Evolutionary conservation across 106 monocot genomes (phyloP), one percentile per base, ranked within the genome.

Genomic region (Dendrobium chrysotoxum): DNA sequence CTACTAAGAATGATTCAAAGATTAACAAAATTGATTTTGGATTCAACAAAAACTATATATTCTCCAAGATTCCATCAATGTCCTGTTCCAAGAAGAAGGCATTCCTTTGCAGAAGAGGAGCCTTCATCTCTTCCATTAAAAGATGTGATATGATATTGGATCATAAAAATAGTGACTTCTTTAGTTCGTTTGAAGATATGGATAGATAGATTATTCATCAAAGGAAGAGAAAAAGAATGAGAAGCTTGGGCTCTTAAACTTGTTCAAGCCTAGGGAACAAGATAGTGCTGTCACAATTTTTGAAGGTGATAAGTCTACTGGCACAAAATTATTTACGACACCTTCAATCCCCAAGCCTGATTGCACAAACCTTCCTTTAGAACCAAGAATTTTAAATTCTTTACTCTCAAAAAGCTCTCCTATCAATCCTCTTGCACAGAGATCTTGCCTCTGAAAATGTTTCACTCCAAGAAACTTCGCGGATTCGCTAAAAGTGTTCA

Each of bases 51-150:
- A 84, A 20, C 90, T 75, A 83, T 88, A 40, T 88, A 89, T 40
- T 87, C 92, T 54, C 82, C 96, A 82, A 88, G 87, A 68, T 85
- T 92, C 80, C 78, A 90, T 80, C 90, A 87, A 79, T 88, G 85
- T 78, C 92, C 96, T 64, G 88, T 87, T 82, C 87, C 87, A 65
- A 83, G 93, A 76, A 82, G 93, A 83, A 87, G 96, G 66, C 91
- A 96, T 85, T 96, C 96, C 73, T 96, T 96, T 85, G 96, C 91
- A 75, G 96, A 96, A 92, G 96, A 96, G 78, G 96, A 96, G 96
- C 96, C 94, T 76, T 94, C 93, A 79, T 94, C 94, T 78, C 92
- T 96, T 72, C 96, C 96, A 65, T 89, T 92, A 76, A 90, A 83
- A 96, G 93, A 76, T 81, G 90, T 55, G 96, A 96, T 72, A 85